These are phyloP conservation scores for Choricystis sp. DNA, from an alignment of 139 green algal species.

Conservation along the genomic window DNA sequence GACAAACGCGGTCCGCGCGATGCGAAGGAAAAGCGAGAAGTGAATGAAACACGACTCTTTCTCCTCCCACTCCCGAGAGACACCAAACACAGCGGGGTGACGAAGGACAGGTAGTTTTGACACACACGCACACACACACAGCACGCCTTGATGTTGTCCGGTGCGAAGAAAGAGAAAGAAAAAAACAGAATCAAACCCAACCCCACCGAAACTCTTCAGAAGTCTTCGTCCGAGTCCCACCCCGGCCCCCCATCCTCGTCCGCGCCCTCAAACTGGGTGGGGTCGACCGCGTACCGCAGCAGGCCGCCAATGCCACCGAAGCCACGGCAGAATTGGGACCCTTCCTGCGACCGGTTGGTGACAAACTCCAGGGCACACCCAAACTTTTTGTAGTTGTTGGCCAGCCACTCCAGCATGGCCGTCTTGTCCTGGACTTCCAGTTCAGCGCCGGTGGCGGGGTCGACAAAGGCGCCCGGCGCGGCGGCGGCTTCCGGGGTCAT, in stretches of 20 bases:
- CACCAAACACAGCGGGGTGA: not conserved
- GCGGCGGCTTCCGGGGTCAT: conserved; percentile 73
- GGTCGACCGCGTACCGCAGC: conserved; percentile 80
- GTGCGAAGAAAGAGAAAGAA: no score
- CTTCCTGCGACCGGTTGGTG: conserved; percentile 75
- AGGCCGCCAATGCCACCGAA: conserved; percentile 92
- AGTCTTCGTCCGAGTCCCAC: conserved; percentile 24
- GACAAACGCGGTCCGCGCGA: no score
- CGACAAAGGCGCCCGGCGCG: conserved; percentile 59
- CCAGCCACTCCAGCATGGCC: conserved; percentile 92
- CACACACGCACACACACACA: no score
- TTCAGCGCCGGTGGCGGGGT: conserved; percentile 63
- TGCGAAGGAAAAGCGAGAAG: not conserved
- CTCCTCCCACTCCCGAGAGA: not conserved
- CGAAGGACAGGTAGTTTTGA: no score
- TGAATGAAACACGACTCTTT: not conserved
- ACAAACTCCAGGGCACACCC: conserved; percentile 94
- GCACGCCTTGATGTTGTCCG: no score
- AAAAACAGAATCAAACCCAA: not conserved
- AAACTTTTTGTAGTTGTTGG: conserved; percentile 98
- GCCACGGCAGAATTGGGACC: conserved; percentile 90
- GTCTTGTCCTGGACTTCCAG: conserved; percentile 86
- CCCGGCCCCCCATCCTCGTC: conserved; percentile 14
- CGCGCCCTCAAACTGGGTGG: conserved; percentile 40
- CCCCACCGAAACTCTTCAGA: conserved; percentile 6